Evolutionary conservation across 2,329 filamentous ascomycete genomes (phyloP), one percentile per base, ranked within the genome.

Genomic region (Neocucurbitaria cava): DNA sequence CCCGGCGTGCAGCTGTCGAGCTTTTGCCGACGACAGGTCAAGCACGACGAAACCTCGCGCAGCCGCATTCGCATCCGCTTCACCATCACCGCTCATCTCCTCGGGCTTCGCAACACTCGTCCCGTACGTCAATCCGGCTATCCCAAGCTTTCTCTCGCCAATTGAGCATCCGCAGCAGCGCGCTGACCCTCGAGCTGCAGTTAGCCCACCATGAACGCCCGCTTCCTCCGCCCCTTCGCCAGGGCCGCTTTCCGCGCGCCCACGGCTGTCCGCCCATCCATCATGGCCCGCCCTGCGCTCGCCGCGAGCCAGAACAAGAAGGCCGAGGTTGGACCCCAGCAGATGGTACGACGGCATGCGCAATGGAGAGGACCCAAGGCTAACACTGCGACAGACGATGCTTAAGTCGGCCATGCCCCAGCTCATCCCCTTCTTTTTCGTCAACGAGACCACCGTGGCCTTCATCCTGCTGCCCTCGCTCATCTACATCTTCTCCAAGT

Each of bases 351-450:
- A 44, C 4, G 5, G 13, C 42, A 8, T 28, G 31, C 13, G 24
- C 3, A 11, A 9, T 23, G 21, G 21, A 15, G 30, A 13, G 26
- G 13, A 26, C 26, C n/a, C 15, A 31, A 23, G 31, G 53, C 68
- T 71, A 65, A 68, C 52, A n/a, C n/a, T 35, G 38, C 13, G 15
- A 49, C 54, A 77, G 76, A 73, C 64, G 13, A 61, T 76, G 49
- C 73, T 78, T 64, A 73, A 74, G 68, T 76, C 76, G 58, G 76
- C 74, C 57, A 78, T 78, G 76, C 76, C 76, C 56, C 76, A 78
- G 70, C 76, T 78, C 56, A 71, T 78, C 44, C 76, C 76, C 61
- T 78, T 78, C 73, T 78, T 77, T 72, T 77, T 77, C 72, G 75
- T 78, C 67, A 78, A 78, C 70, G 76, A 78, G 74, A 75, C 71